Evolutionary conservation across 306 rosid genomes (phyloP).

Genomic region (Carpinus fangiana): DNA sequence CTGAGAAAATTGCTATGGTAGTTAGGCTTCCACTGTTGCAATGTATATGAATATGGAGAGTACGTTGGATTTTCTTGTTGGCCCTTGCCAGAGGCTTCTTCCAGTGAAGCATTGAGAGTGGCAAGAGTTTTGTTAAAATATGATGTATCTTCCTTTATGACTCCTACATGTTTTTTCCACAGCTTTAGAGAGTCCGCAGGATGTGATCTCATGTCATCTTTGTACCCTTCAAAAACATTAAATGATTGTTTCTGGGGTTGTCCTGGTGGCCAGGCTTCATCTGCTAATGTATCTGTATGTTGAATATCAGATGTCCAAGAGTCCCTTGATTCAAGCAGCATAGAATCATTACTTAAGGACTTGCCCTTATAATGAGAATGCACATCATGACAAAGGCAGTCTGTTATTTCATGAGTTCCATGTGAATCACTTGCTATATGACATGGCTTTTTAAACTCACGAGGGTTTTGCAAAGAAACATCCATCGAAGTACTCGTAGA

Average conservation of each 20-base stretch:
- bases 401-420: slow-evolving; percentile 38
- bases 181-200: slow-evolving; percentile 28
- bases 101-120: slow-evolving; percentile 26
- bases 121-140: slow-evolving; percentile 34
- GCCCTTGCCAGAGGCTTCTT: slow-evolving; percentile 40
- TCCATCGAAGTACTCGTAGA: slow-evolving; percentile 31
- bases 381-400: slow-evolving; percentile 27
- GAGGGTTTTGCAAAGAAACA: slow-evolving; percentile 40
- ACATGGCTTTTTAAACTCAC: slow-evolving; percentile 41
- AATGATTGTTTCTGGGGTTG: slow-evolving; percentile 32
- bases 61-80: slow-evolving; percentile 28
- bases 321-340: slow-evolving; percentile 37
- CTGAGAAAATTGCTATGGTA: slow-evolving; percentile 55
- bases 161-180: slow-evolving; percentile 33
- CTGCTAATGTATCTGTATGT: slow-evolving; percentile 30
- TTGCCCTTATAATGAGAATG: slow-evolving; percentile 37
- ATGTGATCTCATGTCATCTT: slow-evolving; percentile 14
- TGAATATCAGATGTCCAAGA: slow-evolving; percentile 33
- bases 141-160: slow-evolving; percentile 35
- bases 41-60: slow-evolving; percentile 37
- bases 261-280: slow-evolving; percentile 23
- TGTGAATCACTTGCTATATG: slow-evolving; percentile 27
- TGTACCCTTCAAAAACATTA: slow-evolving; percentile 22
- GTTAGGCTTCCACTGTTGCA: slow-evolving; percentile 39
- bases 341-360: slow-evolving; percentile 34